These are phyloP conservation scores for Thermothielavioides terrestris DNA, from an alignment of 495 filamentous ascomycete species.

Conservation along the genomic window DNA sequence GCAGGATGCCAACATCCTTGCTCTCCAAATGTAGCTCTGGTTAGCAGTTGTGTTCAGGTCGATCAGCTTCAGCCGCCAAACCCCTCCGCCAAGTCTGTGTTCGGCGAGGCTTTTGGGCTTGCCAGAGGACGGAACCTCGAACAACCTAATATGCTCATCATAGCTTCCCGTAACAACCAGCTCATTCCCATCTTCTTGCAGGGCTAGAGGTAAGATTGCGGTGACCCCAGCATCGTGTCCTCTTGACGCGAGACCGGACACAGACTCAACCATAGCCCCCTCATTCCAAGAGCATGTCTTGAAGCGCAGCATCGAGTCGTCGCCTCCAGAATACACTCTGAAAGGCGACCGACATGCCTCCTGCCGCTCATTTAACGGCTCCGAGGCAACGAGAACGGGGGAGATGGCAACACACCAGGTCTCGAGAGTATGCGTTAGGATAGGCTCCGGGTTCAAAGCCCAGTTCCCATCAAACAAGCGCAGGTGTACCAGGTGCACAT, in stretches of 20 bases:
- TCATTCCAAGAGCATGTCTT: slow-evolving; percentile 23
- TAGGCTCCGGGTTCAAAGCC: slow-evolving; percentile 18
- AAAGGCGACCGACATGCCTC: slow-evolving; percentile 7
- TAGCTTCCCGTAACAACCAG: slow-evolving; percentile 83
- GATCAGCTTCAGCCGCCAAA: slow-evolving; percentile 75
- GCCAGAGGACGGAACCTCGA: slow-evolving; percentile 36
- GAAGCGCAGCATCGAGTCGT: slow-evolving; percentile 48
- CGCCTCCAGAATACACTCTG: slow-evolving; percentile 56
- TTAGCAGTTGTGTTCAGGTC: slow-evolving; percentile 7
- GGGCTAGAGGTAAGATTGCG: slow-evolving; percentile 61
- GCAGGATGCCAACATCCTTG: slow-evolving; percentile 71
- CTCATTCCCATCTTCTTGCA: slow-evolving; percentile 32
- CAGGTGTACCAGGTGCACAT: slow-evolving; percentile 43
- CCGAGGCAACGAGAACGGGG: slow-evolving; percentile 1
- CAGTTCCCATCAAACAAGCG: slow-evolving; percentile 20
- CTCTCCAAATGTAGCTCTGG: slow-evolving; percentile 23
- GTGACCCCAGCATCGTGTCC: slow-evolving; percentile 81
- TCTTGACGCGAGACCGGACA: slow-evolving; percentile 31
- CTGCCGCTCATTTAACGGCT: background rate
- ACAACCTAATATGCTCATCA: slow-evolving; percentile 74
- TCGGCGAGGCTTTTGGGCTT: slow-evolving; percentile 49
- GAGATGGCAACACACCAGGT: slow-evolving; percentile 60
- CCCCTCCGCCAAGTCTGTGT: slow-evolving; percentile 67
- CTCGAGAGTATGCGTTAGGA: slow-evolving; percentile 45
- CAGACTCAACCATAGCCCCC: slow-evolving; percentile 28